A percentile compares a stretch with the other conserved stretches of the same genome.
Conservation (phyloP, 2,329 filamentous ascomycete species). For the Plenodomus biglobosus region DNA sequence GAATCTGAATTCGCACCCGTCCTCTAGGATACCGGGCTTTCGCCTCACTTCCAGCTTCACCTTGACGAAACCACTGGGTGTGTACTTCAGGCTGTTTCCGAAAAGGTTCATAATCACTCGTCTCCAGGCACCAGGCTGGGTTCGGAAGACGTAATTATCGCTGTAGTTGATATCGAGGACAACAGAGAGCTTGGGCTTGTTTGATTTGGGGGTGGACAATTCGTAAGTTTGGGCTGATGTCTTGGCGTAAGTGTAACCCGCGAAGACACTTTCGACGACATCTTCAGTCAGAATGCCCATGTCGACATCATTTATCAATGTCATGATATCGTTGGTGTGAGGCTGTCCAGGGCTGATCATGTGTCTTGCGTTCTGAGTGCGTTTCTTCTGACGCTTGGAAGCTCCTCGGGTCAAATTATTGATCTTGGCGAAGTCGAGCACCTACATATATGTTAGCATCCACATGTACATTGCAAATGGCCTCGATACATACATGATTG, state of each 20-base stretch:
- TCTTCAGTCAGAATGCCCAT: conserved; percentile 42
- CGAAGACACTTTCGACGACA: conserved; percentile 43
- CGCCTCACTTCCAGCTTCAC: conserved; percentile 40
- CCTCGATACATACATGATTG: conserved; percentile 36
- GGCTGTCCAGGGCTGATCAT: conserved; percentile 34
- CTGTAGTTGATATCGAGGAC: conserved; percentile 42
- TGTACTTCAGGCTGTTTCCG: conserved; percentile 46
- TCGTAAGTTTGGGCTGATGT: conserved; percentile 31
- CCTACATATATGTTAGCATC: conserved; percentile 20
- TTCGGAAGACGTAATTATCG: conserved; percentile 41
- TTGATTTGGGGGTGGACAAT: conserved; percentile 15
- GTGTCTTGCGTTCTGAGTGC: conserved; percentile 32
- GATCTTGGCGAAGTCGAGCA: conserved; percentile 47
- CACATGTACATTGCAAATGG: background rate
- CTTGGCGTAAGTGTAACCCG: conserved; percentile 40
- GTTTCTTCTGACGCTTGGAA: conserved; percentile 35
- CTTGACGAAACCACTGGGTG: conserved; percentile 40
- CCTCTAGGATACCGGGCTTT: conserved; percentile 20
- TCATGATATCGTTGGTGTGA: conserved; percentile 41
- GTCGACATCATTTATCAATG: conserved; percentile 39
- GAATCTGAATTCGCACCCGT: conserved; percentile 33
- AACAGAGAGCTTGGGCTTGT: conserved; percentile 29
- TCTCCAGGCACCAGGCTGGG: conserved; percentile 44
- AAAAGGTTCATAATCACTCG: conserved; percentile 46
- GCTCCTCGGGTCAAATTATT: conserved; percentile 39